Evolutionary conservation across 768 basidiomycete species (phyloP), one percentile per base, ranked within the genome.

Genomic region (Rhodotorula paludigena): DNA sequence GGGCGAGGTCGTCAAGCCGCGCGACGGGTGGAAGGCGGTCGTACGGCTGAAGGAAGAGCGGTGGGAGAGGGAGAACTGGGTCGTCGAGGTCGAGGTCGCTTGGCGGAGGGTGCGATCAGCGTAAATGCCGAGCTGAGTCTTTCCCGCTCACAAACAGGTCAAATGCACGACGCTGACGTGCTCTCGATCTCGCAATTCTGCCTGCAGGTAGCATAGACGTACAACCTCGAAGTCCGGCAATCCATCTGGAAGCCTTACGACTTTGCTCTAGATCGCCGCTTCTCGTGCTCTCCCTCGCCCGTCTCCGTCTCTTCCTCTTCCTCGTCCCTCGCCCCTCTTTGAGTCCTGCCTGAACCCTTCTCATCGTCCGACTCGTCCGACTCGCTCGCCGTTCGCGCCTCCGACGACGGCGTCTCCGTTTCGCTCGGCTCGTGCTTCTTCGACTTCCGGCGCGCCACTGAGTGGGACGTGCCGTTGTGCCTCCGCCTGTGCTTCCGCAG

Each of bases 11-110:
- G 39, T 28, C 2, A 7, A n/a, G 38, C 32, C 16, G 36, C 10
- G 11, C 28, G 30, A 51, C 23, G 77, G 74, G 76, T 90, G 16
- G 84, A 80, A 86, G 30, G 83, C 86, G 69, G 84, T 88, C 57
- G 87, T 87, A 0, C 90, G 90, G 90, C 90, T 94, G 77, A 80
- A 59, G 32, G 76, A 76, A 39, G 71, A 72, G 63, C 16, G 63
- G 35, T 72, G 71, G 71, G 71, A 72, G 60, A 35, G 71, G 38
- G 71, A 72, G 57, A 72, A 72, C 41, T 72, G 71, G 71, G 66
- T 65, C 18, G 71, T 55, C 16, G 66, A 72, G 52, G 36, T 72
- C 20, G 63, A 14, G 10, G 71, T 68, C 4, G 62, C 63, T 18
- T 72, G 71, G 71, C 36, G 63, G 38, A 30, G 51, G 56, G 38